phyloP scores from a whole-genome alignment of 805 yeast species.

The Nakazawaea ishiwadae region DNA sequence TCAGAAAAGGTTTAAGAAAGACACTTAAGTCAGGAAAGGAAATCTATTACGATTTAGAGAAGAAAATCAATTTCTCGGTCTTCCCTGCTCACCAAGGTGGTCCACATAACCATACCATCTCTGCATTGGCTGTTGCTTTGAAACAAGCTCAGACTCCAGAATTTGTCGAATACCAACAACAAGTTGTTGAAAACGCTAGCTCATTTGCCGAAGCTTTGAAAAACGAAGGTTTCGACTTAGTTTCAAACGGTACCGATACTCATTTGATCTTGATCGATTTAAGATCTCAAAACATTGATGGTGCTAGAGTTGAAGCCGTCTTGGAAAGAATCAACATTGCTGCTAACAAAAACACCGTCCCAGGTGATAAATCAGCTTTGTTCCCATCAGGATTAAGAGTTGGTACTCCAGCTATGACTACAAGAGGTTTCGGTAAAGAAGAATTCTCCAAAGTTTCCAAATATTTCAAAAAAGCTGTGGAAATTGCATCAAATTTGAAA shows the following conservation, averaged over 20 bases:
- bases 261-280: constrained; percentile 85
- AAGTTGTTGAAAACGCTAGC: constrained; percentile 78
- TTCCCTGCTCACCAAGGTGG: constrained; percentile 99
- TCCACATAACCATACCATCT: constrained; percentile 97
- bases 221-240: constrained; percentile 67
- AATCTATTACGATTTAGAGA: constrained; percentile 80
- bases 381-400: constrained; percentile 96
- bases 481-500: constrained; percentile 60
- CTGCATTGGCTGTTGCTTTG: constrained; percentile 93
- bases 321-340: constrained; percentile 91
- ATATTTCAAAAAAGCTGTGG: constrained; percentile 76
- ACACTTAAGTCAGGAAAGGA: constrained; percentile 84
- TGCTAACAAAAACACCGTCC: constrained; percentile 92
- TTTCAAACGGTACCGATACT: constrained; percentile 91
- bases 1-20: constrained; percentile 88
- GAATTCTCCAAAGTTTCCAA: constrained; percentile 81
- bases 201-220: constrained; percentile 66
- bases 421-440: constrained; percentile 78
- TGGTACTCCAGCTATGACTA: constrained; percentile 98
- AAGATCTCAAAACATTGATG: constrained; percentile 78
- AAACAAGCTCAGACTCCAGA: constrained; percentile 90
- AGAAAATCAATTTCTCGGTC: constrained; percentile 90
- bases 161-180: constrained; percentile 78
- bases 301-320: constrained; percentile 91
- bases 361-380: constrained; percentile 93